phyloP scores from a whole-genome alignment of 2,329 filamentous ascomycete species.

The Ophiostoma himal-ulmi region DNA sequence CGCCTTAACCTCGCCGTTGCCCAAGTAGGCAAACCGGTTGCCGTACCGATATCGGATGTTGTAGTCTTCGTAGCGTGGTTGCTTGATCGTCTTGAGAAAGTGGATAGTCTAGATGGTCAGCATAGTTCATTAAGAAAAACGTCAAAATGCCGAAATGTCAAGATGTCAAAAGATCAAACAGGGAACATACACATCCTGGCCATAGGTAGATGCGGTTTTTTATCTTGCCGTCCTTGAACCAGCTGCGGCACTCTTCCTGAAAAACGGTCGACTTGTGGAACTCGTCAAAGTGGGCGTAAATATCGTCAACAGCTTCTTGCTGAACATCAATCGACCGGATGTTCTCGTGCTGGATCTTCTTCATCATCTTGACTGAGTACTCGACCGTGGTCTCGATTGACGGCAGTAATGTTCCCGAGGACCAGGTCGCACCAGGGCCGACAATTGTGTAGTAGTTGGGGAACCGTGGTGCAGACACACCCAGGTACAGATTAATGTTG shows the following conservation, averaged over 20 bases:
- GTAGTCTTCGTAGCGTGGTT: constrained; percentile 24
- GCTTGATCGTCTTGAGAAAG: constrained; percentile 26
- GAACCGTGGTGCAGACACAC: constrained; percentile 24
- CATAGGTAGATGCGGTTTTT: constrained; percentile 34
- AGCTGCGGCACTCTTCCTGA: constrained; percentile 28
- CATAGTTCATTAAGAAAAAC: neutral
- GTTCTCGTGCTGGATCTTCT: constrained; percentile 43
- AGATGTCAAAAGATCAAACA: neutral
- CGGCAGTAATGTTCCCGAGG: constrained; percentile 22
- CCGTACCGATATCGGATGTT: constrained; percentile 25
- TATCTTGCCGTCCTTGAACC: constrained; percentile 29
- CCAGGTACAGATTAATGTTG: constrained; percentile 27
- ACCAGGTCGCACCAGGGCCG: constrained; percentile 23
- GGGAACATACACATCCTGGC: constrained; percentile 19
- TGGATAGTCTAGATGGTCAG: constrained; percentile 18
- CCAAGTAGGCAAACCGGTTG: constrained; percentile 38
- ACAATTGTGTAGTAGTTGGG: constrained; percentile 26
- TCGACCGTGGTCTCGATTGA: constrained; percentile 26
- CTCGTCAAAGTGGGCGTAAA: constrained; percentile 41
- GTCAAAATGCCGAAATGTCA: neutral
- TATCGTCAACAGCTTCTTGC: constrained; percentile 44
- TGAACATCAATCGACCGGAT: constrained; percentile 43
- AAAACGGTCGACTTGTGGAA: constrained; percentile 44
- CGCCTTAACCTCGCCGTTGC: constrained; percentile 42
- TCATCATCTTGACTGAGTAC: constrained; percentile 37